phyloP scores from a whole-genome alignment of 768 basidiomycete species.

The Podaxis sp. region DNA sequence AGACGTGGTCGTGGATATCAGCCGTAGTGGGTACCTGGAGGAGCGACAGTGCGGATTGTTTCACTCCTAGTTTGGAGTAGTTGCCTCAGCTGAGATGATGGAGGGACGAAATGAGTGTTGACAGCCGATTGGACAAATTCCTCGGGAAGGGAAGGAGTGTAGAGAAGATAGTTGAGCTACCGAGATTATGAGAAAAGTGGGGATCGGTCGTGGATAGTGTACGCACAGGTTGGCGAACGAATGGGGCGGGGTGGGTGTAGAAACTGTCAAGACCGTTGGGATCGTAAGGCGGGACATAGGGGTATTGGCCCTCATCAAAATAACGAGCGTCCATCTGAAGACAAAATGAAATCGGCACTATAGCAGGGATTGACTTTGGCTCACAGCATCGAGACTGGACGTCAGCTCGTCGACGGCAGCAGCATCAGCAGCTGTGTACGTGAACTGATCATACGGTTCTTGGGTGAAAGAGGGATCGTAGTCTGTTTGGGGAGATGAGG shows the following conservation, averaged over 20 bases:
- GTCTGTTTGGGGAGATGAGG: conserved; percentile 8
- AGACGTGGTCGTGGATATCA: not conserved
- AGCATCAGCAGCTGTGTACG: conserved; percentile 2
- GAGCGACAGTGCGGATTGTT: conserved; percentile 49
- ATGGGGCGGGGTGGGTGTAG: conserved; percentile 43
- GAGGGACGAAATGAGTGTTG: conserved; percentile 68
- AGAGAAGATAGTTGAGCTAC: conserved; percentile 92
- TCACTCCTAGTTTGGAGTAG: conserved; percentile 60
- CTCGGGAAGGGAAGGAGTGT: conserved; percentile 67
- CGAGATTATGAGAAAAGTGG: not conserved
- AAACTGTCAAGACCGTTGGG: conserved; percentile 22
- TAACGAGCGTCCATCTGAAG: conserved; percentile 28
- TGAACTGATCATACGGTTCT: conserved; percentile 20
- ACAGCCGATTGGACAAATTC: conserved; percentile 43
- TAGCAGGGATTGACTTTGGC: not conserved
- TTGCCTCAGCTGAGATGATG: conserved; percentile 42
- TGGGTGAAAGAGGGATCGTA: conserved; percentile 12
- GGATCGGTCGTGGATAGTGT: not conserved
- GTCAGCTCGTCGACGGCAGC: conserved; percentile 9
- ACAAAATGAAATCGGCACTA: conserved; percentile 1
- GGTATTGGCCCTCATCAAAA: conserved; percentile 29
- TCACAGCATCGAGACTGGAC: not conserved
- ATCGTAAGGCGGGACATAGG: conserved; percentile 21
- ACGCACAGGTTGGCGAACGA: conserved; percentile 67
- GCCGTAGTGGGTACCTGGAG: conserved; percentile 26